Percentiles rank a stretch among this genome's conserved stretches.
Evolutionary conservation across 1,139 yeast species (phyloP).

Genomic region (Blastobotrys elegans): DNA sequence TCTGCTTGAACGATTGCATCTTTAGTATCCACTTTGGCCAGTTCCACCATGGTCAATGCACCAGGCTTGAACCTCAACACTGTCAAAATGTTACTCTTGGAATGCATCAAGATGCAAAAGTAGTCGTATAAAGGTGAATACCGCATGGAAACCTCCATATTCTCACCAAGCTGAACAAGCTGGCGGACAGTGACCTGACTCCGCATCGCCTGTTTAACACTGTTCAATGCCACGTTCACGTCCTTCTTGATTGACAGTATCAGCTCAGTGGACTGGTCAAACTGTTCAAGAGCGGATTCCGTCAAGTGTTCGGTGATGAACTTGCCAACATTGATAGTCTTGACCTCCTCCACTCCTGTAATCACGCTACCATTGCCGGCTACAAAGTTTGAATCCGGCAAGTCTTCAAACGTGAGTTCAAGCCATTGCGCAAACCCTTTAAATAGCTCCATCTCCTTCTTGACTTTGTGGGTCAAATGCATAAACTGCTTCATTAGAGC

Average conservation of each 20-base stretch:
- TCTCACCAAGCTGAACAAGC: background rate
- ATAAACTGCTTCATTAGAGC: slow-evolving; percentile 38
- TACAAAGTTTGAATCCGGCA: slow-evolving; percentile 19
- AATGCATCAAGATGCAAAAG: slow-evolving; percentile 5
- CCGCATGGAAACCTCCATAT: background rate
- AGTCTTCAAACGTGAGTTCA: slow-evolving; percentile 23
- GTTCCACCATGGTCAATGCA: slow-evolving; percentile 2
- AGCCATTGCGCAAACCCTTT: slow-evolving; percentile 45
- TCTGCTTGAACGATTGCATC: slow-evolving; percentile 16
- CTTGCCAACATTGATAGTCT: slow-evolving; percentile 23
- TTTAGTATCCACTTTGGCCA: slow-evolving; percentile 2
- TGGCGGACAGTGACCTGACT: slow-evolving; percentile 10
- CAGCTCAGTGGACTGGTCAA: background rate
- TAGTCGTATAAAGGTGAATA: slow-evolving; percentile 1
- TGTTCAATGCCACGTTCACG: slow-evolving; percentile 13
- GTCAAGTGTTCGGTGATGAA: slow-evolving; percentile 21
- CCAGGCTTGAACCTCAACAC: slow-evolving; percentile 4
- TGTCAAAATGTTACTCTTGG: background rate
- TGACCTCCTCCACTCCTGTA: slow-evolving; percentile 21
- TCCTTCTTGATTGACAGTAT: background rate
- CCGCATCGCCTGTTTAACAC: slow-evolving; percentile 16
- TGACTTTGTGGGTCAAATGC: slow-evolving; percentile 43
- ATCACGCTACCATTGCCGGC: slow-evolving; percentile 11
- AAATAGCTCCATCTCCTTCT: slow-evolving; percentile 50
- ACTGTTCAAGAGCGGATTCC: slow-evolving; percentile 11